Evolutionary conservation across 2,329 filamentous ascomycete genomes (phyloP), one percentile per base, ranked within the genome.

Genomic region (Ophiostoma angusticollis): DNA sequence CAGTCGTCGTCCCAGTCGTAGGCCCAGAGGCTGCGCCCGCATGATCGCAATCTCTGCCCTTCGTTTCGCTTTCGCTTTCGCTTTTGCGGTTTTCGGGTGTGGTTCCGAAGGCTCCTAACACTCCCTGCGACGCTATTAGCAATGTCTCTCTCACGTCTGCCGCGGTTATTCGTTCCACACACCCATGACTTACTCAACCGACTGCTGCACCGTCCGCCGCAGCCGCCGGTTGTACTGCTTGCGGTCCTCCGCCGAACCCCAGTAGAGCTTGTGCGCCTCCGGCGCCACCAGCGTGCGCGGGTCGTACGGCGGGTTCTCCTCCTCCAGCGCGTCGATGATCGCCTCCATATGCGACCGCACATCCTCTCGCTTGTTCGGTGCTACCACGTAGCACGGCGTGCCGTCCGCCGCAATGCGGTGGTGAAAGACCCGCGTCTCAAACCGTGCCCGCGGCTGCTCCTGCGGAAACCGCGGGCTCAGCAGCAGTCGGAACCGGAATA

Each of bases 391-490:
- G 59, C 87, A 95, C 1, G 87, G 70, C 0, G 83, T 79, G 2
- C 87, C 86, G 44, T 84, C 79, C 12, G 72, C 65, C 5, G 86
- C 81, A 33, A 98, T 81, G 12, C 84, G 78, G 49, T 94, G 83
- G 52, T 96, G 91, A 58, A 89, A 95, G 14, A 96, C 71, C 4
- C 74, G 70, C 0, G 84, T 89, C 51, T 86, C 74, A 47, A 95
- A 78, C 45, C 70, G 78, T 40, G 87, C 80, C 24, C 89, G 78
- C 18, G 89, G 91, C 51, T 94, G 84, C 50, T 93, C 84, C 29
- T 84, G 75, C 0, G 91, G 91, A 52, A 95, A 96, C 6, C 76
- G 73, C 6, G 84, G 79, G 50, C 85, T 93, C 51, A 96, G 79
- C 51, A 68, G 68, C 40, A 96, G 67, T 50, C 70, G 80, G 56